Evolutionary conservation across 1,284 basidiomycete genomes (phyloP).

Genomic region (Microbotryum violaceum): DNA sequence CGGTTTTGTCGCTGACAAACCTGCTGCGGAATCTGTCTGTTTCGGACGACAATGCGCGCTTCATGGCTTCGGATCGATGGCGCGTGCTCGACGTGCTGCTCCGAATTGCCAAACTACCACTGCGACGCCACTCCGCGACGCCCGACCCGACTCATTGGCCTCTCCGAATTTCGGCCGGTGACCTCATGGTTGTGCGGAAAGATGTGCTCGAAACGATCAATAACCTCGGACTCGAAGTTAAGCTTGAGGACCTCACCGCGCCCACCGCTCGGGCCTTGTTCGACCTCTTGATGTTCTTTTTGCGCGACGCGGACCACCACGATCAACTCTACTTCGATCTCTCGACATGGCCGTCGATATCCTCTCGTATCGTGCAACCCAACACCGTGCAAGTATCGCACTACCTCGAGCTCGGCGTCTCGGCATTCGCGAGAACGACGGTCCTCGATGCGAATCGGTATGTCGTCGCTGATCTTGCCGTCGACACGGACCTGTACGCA

Average conservation of each 20-base stretch:
- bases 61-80: constrained; percentile 56
- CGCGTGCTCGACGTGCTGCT: constrained; percentile 61
- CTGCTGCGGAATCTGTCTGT: constrained; percentile 79
- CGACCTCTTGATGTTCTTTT: constrained; percentile 28
- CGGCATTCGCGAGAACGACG: constrained; percentile 69
- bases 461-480: constrained; percentile 58
- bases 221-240: constrained; percentile 21
- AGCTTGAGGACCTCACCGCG: constrained; percentile 2
- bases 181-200: constrained; percentile 39
- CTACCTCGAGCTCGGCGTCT: constrained; percentile 67
- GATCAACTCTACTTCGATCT: constrained; percentile 20
- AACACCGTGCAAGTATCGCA: constrained; percentile 49
- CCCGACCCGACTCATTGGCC: constrained; percentile 30
- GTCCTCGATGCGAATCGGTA: constrained; percentile 73
- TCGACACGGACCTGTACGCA: constrained; percentile 49
- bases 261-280: constrained; percentile 7
- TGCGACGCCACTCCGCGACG: constrained; percentile 43
- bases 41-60: constrained; percentile 61
- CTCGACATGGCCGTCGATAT: constrained; percentile 7
- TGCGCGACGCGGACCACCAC: constrained; percentile 23
- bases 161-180: constrained; percentile 55
- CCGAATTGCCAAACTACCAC: constrained; percentile 48
- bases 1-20: constrained; percentile 64
- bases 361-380: constrained; percentile 29
- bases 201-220: constrained; percentile 20